Evolutionary conservation across 768 basidiomycete species (phyloP).

Genomic region (Clathrus columnatus): DNA sequence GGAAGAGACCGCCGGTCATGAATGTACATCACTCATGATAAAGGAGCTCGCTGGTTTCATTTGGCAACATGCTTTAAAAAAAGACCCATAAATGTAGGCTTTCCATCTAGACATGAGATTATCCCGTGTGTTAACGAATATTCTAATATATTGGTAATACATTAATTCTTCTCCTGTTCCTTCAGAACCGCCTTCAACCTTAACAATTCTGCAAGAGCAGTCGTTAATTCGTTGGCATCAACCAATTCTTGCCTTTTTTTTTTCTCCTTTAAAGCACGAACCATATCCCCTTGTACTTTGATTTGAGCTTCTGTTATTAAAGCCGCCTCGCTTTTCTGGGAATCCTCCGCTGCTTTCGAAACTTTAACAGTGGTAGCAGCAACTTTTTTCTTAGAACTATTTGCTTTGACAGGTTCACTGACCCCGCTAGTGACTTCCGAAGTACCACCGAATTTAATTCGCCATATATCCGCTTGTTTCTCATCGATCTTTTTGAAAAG

Average conservation of each 20-base stretch:
- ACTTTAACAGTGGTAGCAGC: conserved; percentile 40
- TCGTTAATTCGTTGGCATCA: conserved; percentile 51
- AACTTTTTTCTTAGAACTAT: conserved; percentile 46
- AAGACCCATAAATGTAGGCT: too few relatives aligned
- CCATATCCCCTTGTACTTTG: conserved; percentile 62
- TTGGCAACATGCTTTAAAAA: conserved; percentile 9
- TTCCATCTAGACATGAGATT: neutral
- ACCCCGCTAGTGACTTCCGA: conserved; percentile 29
- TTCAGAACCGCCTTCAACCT: conserved; percentile 51
- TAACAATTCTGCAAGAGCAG: conserved; percentile 57
- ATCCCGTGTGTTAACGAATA: neutral
- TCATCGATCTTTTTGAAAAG: conserved; percentile 94
- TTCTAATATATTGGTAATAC: neutral
- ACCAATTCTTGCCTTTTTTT: conserved; percentile 45
- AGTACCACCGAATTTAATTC: conserved; percentile 66
- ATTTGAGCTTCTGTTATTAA: conserved; percentile 67
- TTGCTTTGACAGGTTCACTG: conserved; percentile 33
- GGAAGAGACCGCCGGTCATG: conserved; percentile 51
- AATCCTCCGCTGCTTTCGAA: conserved; percentile 26
- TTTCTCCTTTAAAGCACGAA: conserved; percentile 63
- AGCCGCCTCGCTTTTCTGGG: conserved; percentile 62
- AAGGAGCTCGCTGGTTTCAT: conserved; percentile 27
- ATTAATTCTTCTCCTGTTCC: conserved; percentile 7
- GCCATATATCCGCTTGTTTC: conserved; percentile 77
- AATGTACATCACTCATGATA: conserved; percentile 54